Evolutionary conservation across 306 rosid genomes (phyloP).

Genomic region (Acmispon strigosus): DNA sequence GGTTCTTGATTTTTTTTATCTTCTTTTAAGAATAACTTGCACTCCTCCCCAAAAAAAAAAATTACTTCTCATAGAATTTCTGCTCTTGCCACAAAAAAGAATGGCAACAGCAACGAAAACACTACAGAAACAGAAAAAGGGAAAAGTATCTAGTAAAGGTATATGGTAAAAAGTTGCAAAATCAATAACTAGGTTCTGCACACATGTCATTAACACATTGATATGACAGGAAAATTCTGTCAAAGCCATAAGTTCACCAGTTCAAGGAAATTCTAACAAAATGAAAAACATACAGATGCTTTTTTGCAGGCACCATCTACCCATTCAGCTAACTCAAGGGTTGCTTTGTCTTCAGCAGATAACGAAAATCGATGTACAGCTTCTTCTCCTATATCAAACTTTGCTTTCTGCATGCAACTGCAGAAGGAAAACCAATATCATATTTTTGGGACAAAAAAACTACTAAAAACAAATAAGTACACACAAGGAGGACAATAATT

Average conservation of each 20-base stretch:
- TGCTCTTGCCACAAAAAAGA: background rate
- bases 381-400: slow-evolving; percentile 95
- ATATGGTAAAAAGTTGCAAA: background rate
- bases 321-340: slow-evolving; percentile 98
- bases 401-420: slow-evolving; percentile 98
- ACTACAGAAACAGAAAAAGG: background rate
- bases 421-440: slow-evolving; percentile 20
- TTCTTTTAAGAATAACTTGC: background rate
- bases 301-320: slow-evolving; percentile 81
- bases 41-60: background rate
- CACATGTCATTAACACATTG: slow-evolving; percentile 3
- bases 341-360: slow-evolving; percentile 97
- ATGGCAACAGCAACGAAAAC: background rate
- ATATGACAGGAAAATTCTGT: slow-evolving; percentile 2
- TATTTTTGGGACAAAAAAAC: background rate
- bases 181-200: background rate
- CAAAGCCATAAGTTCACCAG: slow-evolving; percentile 20
- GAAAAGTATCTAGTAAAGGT: background rate
- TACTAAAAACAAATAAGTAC: background rate
- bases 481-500: background rate
- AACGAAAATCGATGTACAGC: slow-evolving; percentile 91
- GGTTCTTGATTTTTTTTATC: too few relatives aligned
- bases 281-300: slow-evolving; percentile 59
- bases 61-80: background rate
- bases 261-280: slow-evolving; percentile 12